Conservation (phyloP, 148 eudicot genomes). For the Camellia sinensis region DNA sequence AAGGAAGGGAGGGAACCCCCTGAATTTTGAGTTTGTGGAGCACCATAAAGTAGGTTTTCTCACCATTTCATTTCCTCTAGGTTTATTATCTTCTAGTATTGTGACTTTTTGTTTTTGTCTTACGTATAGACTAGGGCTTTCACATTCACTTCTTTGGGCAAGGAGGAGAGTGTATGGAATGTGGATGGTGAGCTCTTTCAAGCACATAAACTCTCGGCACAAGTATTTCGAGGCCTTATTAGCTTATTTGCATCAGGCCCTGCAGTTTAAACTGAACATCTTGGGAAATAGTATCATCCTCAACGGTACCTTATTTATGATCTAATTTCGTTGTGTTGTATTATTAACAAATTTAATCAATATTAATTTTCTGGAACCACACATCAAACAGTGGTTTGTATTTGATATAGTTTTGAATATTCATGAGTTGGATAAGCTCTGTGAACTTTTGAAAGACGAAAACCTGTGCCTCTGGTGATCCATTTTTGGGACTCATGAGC, state of each 20-base stretch:
- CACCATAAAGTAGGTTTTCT: slow-evolving; percentile 67
- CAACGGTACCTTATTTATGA: neutral
- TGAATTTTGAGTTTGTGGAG: slow-evolving; percentile 80
- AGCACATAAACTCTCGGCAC: slow-evolving; percentile 90
- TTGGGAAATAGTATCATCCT: neutral
- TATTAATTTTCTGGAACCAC: neutral
- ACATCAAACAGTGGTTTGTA: neutral
- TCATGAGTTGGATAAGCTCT: neutral
- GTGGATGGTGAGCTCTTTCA: slow-evolving; percentile 84
- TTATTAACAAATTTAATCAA: neutral
- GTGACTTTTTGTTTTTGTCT: neutral
- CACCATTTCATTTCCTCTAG: neutral
- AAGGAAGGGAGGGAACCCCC: slow-evolving; percentile 74
- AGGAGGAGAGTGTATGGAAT: slow-evolving; percentile 81
- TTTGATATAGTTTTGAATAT: neutral
- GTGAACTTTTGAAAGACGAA: neutral
- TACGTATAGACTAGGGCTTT: slow-evolving; percentile 67
- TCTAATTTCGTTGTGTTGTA: neutral
- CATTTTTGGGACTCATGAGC: neutral
- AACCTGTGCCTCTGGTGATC: neutral
- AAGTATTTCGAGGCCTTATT: slow-evolving; percentile 88
- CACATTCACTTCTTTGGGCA: slow-evolving; percentile 76
- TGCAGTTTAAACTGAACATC: slow-evolving; percentile 36
- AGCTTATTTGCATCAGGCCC: slow-evolving; percentile 94
- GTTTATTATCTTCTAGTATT: neutral